Conservation (phyloP, 106 monocot genomes). For the Phalaenopsis equestris region DNA sequence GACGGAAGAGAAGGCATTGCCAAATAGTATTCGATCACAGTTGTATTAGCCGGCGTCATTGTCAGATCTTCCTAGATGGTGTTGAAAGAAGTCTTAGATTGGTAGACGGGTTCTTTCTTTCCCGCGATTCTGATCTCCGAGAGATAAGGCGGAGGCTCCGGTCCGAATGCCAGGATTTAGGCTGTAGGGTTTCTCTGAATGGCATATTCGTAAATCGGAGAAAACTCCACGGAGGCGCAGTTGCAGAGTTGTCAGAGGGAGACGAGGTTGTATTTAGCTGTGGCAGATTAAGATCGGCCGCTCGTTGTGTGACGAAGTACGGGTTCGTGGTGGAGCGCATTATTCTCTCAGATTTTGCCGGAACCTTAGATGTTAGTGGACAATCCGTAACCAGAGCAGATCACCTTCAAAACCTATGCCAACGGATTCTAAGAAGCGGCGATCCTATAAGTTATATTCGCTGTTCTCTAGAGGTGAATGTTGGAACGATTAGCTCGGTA, state of each 20-base stretch:
- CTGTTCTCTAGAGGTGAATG: conserved; percentile 8
- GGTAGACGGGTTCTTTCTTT: conserved; percentile 35
- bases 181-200: conserved; percentile 28
- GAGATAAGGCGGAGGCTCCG: conserved; percentile 18
- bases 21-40: conserved; percentile 23
- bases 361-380: not conserved
- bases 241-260: conserved; percentile 31
- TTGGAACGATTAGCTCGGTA: not conserved
- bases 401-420: conserved; percentile 26
- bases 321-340: conserved; percentile 61
- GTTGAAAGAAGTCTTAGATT: conserved; percentile 32
- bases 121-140: conserved; percentile 7
- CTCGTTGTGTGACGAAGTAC: not conserved
- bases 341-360: conserved; percentile 13
- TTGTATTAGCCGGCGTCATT: conserved; percentile 46
- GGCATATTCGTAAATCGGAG: conserved; percentile 57
- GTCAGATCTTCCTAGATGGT: conserved; percentile 49
- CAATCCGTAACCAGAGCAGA: conserved; percentile 17
- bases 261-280: conserved; percentile 49
- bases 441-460: conserved; percentile 42
- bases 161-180: not conserved
- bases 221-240: conserved; percentile 23
- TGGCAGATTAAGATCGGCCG: not conserved
- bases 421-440: conserved; percentile 23
- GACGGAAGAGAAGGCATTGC: conserved; percentile 29